These are phyloP conservation scores for Misopates orontium DNA, from an alignment of 257 asterid genomes.

Conservation along the genomic window DNA sequence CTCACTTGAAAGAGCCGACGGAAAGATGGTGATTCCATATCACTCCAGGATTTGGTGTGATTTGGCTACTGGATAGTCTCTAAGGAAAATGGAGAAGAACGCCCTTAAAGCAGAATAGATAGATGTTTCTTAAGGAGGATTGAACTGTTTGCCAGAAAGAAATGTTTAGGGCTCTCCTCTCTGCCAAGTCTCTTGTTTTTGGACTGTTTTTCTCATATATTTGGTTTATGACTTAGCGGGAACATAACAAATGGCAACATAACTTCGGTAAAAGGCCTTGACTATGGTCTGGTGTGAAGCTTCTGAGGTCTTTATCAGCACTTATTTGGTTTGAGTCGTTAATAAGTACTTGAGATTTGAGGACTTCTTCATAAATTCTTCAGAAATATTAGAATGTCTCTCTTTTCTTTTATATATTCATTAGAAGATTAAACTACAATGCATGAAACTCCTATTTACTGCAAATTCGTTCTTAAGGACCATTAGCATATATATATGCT, in stretches of 20 bases:
- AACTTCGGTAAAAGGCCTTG: not conserved
- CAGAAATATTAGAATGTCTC: too few relatives aligned
- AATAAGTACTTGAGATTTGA: not conserved
- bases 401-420: too few relatives aligned
- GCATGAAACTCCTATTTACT: too few relatives aligned
- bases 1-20: not conserved
- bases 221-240: not conserved
- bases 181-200: not conserved
- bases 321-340: constrained; percentile 11
- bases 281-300: not conserved
- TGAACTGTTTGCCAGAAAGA: not conserved
- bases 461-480: too few relatives aligned
- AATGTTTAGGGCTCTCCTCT: not conserved
- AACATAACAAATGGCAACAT: not conserved
- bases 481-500: too few relatives aligned
- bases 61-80: not conserved
- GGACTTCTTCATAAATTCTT: too few relatives aligned
- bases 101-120: not conserved
- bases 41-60: not conserved
- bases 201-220: not conserved
- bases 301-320: not conserved
- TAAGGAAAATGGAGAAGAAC: not conserved
- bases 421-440: too few relatives aligned
- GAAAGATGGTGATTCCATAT: not conserved
- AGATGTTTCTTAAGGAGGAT: not conserved